phyloP scores from a whole-genome alignment of 208 protist genomes.

The Trypanosomatidae sp. region DNA sequence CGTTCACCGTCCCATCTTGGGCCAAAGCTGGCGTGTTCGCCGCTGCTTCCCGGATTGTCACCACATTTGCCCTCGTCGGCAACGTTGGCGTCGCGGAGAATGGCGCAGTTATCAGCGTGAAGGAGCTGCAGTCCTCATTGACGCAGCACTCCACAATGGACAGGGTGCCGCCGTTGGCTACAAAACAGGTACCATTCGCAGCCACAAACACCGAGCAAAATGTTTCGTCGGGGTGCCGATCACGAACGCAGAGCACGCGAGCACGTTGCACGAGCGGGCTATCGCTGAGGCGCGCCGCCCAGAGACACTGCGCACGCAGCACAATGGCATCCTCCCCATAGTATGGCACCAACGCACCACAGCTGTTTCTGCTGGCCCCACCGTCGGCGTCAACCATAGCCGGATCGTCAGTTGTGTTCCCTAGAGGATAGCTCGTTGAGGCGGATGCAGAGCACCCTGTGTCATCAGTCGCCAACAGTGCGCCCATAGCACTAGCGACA shows the following conservation, averaged over 20 bases:
- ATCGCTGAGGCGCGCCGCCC: constrained; percentile 36
- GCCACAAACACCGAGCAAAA: constrained; percentile 69
- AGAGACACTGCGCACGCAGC: constrained; percentile 46
- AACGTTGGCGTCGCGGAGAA: constrained; percentile 22
- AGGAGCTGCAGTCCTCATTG: constrained; percentile 70
- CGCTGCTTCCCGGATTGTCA: neutral
- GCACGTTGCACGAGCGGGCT: constrained; percentile 62
- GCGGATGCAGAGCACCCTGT: neutral
- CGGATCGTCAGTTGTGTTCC: neutral
- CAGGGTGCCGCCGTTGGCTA: constrained; percentile 43
- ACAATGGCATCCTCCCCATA: constrained; percentile 19
- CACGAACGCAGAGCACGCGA: constrained; percentile 44
- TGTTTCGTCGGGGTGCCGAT: constrained; percentile 25
- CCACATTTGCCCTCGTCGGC: neutral
- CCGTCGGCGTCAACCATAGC: neutral
- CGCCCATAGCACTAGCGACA: neutral
- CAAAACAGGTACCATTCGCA: constrained; percentile 64
- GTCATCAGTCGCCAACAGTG: neutral
- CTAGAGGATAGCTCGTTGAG: neutral
- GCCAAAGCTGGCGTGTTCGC: neutral
- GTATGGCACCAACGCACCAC: neutral
- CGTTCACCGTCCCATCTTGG: neutral
- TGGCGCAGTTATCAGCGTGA: constrained; percentile 55
- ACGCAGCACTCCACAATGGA: constrained; percentile 59
- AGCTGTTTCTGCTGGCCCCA: neutral